Base-by-base conservation (phyloP, 192 early-diverging fungal genomes). In the Backusella tuberculispora region DNA sequence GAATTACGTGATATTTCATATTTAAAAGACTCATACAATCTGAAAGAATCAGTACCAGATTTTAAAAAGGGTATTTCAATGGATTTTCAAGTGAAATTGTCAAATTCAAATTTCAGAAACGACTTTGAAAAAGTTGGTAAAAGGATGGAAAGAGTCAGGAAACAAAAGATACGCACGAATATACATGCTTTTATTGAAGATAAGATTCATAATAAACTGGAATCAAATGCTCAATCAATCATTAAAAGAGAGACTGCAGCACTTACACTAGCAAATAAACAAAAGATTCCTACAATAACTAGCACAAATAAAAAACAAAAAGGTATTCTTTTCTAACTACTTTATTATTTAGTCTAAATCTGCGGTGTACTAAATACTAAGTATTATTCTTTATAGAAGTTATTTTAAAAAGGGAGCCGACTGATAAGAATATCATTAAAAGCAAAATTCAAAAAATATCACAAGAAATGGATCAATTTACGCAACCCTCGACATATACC, bases 181-280 rank as follows among this genome's bases (percentile, higher is more conserved):
- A 60, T 60, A 60, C 53, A 60, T 10, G 5, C 9, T 5, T 60
- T 60, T 60, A 60, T 60, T 13, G 21, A 26, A 26, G 53, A 60
- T 13, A n/a, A 1, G 10, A 13, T 60, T 5, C 53, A 60, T 26
- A 24, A 60, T 26, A 19, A 60, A 10, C 10, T 60, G 21, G 53
- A 60, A 13, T 4, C 26, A 24, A 60, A 26, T 24, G 53, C 53
- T 8, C 21, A 10, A 26, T 26, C 53, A 0, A 60, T 60, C 12
- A 60, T 60, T 26, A 60, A 24, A 60, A 60, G 53, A 60, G 53
- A 60, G 21, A 60, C 53, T 12, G 53, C 53, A 24, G 53, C 26
- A 10, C 21, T 60, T 12, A 12, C 12, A 4, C 53, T 26, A 21
- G 53, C 21, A 10, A 60, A 24, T 9, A 60, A 60, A 60, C 17